Conservation (phyloP, 805 yeast species). For the Metschnikowia arizonensis region DNA sequence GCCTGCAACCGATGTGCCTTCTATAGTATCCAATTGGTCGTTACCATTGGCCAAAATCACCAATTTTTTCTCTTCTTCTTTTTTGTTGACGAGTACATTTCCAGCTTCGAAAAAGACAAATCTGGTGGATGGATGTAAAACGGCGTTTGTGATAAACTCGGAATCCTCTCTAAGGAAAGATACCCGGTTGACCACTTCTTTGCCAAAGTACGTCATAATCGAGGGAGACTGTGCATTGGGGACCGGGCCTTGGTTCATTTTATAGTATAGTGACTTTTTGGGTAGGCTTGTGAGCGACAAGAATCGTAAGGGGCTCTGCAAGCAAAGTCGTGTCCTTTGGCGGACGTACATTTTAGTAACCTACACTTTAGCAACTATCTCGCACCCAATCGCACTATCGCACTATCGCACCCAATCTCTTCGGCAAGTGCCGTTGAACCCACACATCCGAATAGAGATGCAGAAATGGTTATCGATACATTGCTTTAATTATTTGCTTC, state of each 20-base stretch:
- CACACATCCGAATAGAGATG: no score
- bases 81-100: conserved; percentile 32
- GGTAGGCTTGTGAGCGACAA: background rate
- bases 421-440: conserved; percentile 1
- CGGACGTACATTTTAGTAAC: conserved; percentile 3
- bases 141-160: conserved; percentile 46
- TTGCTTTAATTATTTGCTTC: no score
- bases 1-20: conserved; percentile 15
- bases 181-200: conserved; percentile 57
- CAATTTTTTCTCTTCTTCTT: conserved; percentile 21
- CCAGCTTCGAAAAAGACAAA: conserved; percentile 42
- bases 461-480: no score
- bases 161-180: conserved; percentile 57
- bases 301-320: background rate
- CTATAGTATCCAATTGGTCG: conserved; percentile 25
- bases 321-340: background rate
- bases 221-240: conserved; percentile 2
- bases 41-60: conserved; percentile 36
- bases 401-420: background rate
- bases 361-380: conserved; percentile 3
- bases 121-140: conserved; percentile 43
- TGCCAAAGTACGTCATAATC: conserved; percentile 38
- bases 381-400: conserved; percentile 1
- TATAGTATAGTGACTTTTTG: conserved; percentile 5
- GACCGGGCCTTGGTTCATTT: conserved; percentile 11